phyloP scores from a whole-genome alignment of 2,329 filamentous ascomycete species.

The Diaporthe aspalathi region DNA sequence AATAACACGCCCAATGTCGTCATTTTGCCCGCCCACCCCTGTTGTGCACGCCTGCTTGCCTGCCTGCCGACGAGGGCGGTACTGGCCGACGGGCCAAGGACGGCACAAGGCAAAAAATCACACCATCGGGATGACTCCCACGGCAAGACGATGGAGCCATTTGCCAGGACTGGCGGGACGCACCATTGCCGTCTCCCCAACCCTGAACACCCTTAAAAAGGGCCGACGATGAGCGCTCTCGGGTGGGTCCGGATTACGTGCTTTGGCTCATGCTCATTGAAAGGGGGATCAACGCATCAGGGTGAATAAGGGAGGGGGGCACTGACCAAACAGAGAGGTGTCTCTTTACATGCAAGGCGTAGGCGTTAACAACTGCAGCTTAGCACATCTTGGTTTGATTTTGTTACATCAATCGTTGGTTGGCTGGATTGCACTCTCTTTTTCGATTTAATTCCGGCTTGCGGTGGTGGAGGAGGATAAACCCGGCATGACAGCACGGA shows the following conservation, averaged over 20 bases:
- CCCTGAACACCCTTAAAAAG: neutral
- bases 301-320: conserved; percentile 26
- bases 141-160: neutral
- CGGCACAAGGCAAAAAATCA: neutral
- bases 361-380: conserved; percentile 27
- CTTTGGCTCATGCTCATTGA: conserved; percentile 7
- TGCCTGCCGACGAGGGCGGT: conserved; percentile 28
- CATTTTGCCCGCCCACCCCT: neutral
- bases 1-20: conserved; percentile 32
- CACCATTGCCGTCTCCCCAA: neutral
- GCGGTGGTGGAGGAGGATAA: conserved; percentile 4
- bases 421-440: neutral
- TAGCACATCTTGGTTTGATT: neutral
- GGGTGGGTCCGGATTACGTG: conserved; percentile 36
- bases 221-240: conserved; percentile 16
- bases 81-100: conserved; percentile 16
- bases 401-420: neutral
- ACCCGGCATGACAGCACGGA: conserved; percentile 25
- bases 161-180: neutral
- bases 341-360: conserved; percentile 31
- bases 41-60: neutral
- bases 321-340: neutral
- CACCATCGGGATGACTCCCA: conserved; percentile 10
- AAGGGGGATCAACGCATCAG: conserved; percentile 9
- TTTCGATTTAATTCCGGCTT: neutral